These are phyloP conservation scores for Chaetomium fimeti DNA, from an alignment of 495 filamentous ascomycete genomes.

Conservation along the genomic window DNA sequence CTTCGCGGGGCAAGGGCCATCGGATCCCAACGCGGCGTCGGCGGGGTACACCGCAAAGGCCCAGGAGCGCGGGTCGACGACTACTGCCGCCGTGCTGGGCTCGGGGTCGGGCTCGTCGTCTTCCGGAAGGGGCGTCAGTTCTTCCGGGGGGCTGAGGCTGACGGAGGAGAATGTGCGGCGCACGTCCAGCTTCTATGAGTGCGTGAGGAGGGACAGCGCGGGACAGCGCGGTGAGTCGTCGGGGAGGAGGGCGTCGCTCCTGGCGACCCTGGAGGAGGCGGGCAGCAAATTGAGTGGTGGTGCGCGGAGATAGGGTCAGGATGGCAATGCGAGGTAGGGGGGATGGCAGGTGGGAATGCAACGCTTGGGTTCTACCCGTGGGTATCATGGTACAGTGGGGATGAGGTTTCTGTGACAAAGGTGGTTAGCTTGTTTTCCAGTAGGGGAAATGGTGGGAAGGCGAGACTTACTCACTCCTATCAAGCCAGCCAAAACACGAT, in stretches of 20 bases:
- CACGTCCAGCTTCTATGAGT: slow-evolving; percentile 1
- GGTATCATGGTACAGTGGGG: slow-evolving; percentile 9
- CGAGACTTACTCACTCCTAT: not conserved
- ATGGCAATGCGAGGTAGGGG: not conserved
- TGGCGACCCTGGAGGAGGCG: not conserved
- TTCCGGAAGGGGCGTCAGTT: not conserved
- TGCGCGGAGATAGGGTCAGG: not conserved
- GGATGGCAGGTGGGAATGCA: not conserved
- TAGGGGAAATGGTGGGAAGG: too few relatives aligned
- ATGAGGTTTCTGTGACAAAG: not conserved
- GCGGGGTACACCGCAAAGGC: not conserved
- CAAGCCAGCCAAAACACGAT: not conserved
- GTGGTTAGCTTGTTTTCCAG: not conserved
- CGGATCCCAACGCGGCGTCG: too few relatives aligned
- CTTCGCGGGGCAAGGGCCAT: too few relatives aligned
- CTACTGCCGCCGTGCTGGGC: not conserved
- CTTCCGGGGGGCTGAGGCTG: not conserved
- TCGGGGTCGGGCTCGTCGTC: not conserved
- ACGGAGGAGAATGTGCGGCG: not conserved
- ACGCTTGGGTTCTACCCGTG: not conserved
- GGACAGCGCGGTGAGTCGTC: not conserved
- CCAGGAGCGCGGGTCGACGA: not conserved
- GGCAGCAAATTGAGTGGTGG: not conserved
- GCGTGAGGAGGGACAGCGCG: not conserved
- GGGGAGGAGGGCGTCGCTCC: not conserved